Evolutionary conservation across 768 basidiomycete genomes (phyloP).

Genomic region (Tulasnella sp.): DNA sequence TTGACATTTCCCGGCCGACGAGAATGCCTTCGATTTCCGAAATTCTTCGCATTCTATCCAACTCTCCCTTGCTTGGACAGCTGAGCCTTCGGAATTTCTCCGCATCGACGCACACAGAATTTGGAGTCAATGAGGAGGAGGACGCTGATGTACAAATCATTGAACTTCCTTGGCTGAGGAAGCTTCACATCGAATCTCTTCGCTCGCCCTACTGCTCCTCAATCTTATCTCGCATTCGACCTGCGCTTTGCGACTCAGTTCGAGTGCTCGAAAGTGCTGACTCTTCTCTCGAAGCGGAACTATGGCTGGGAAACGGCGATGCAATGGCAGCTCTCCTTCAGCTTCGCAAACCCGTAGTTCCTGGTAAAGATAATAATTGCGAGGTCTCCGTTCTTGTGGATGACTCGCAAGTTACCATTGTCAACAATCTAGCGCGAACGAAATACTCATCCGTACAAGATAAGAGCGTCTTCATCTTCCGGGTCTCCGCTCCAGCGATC

Average conservation of each 20-base stretch:
- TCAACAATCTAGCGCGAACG: background rate
- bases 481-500: background rate
- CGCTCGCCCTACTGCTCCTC: background rate
- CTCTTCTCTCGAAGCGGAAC: background rate
- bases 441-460: background rate
- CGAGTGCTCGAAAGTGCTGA: background rate
- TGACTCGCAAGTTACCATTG: background rate
- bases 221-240: background rate
- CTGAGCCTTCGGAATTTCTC: background rate
- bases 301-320: background rate
- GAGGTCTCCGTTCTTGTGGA: background rate
- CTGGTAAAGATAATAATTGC: background rate
- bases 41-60: background rate
- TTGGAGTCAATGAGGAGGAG: background rate
- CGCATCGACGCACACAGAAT: background rate
- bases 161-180: background rate
- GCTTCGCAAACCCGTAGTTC: background rate
- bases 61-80: background rate
- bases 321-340: background rate
- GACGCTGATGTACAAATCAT: background rate
- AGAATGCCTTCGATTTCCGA: background rate
- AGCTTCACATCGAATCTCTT: background rate
- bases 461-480: background rate
- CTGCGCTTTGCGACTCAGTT: background rate
- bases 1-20: background rate